Conservation (phyloP, 257 asterid species). For the Solanum sejunctum region DNA sequence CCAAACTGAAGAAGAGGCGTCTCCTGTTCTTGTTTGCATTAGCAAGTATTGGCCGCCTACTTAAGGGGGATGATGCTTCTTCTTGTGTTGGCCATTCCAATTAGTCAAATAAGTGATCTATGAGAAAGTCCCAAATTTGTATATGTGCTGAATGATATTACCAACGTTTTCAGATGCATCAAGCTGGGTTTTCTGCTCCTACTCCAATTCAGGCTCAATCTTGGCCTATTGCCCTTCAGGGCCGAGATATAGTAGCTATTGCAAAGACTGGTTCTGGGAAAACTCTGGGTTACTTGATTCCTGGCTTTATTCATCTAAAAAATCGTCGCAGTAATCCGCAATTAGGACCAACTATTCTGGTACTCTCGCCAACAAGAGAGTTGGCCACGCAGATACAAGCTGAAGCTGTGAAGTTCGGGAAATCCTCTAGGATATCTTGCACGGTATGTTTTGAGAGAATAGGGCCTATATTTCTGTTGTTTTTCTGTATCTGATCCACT, state of each 20-base stretch:
- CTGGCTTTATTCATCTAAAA: slow-evolving; percentile 9
- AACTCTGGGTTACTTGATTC: slow-evolving; percentile 18
- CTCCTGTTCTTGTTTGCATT: slow-evolving; percentile 67
- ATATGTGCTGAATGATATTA: slow-evolving; percentile 28
- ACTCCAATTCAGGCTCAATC: slow-evolving; percentile 21
- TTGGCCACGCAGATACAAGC: slow-evolving; percentile 96
- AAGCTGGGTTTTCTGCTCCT: slow-evolving; percentile 20
- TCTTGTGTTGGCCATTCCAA: slow-evolving; percentile 54
- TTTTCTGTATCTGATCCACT: not conserved
- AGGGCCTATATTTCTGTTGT: not conserved
- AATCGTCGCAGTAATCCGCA: slow-evolving; percentile 41
- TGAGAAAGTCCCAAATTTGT: slow-evolving; percentile 23
- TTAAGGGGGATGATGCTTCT: slow-evolving; percentile 69
- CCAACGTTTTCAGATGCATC: slow-evolving; percentile 56
- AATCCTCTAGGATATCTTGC: slow-evolving; percentile 75
- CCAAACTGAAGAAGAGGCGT: slow-evolving; percentile 69
- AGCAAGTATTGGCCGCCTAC: slow-evolving; percentile 56
- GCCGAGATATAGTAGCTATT: slow-evolving; percentile 16
- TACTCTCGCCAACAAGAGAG: slow-evolving; percentile 92
- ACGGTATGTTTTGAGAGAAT: slow-evolving; percentile 35
- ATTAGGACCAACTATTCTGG: slow-evolving; percentile 92
- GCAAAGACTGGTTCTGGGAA: slow-evolving; percentile 19
- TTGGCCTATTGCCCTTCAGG: slow-evolving; percentile 18
- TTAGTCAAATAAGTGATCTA: slow-evolving; percentile 27
- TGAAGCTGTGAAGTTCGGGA: slow-evolving; percentile 89